Conservation (phyloP, 148 eudicot species). For the Polygonum aviculare region DNA sequence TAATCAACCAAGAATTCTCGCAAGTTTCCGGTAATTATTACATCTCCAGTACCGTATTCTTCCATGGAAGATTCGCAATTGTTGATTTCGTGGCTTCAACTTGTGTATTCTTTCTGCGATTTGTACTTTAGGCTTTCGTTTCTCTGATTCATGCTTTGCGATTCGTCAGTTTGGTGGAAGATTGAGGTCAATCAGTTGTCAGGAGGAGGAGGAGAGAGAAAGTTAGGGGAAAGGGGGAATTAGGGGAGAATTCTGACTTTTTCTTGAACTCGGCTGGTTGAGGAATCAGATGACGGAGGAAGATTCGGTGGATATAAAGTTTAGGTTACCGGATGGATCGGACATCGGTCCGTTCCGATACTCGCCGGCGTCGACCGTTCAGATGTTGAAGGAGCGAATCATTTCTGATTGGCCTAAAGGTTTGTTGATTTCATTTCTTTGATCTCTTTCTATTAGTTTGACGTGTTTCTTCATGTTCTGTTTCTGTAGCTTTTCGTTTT, state of each 20-base stretch:
- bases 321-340: slow-evolving; percentile 76
- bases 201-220: background rate
- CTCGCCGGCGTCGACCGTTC: slow-evolving; percentile 57
- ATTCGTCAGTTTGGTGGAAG: background rate
- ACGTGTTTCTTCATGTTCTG: background rate
- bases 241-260: background rate
- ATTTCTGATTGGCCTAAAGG: slow-evolving; percentile 90
- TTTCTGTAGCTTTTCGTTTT: background rate
- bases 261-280: background rate
- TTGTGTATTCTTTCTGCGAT: background rate
- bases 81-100: background rate
- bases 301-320: slow-evolving; percentile 66
- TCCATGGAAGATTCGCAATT: background rate
- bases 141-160: slow-evolving; percentile 1
- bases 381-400: slow-evolving; percentile 64
- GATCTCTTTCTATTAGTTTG: background rate
- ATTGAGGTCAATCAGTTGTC: background rate
- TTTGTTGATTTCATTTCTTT: slow-evolving; percentile 9
- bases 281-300: slow-evolving; percentile 51
- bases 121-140: background rate
- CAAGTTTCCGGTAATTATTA: background rate
- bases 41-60: background rate
- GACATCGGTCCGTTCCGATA: slow-evolving; percentile 77
- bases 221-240: background rate
- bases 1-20: background rate